These are phyloP conservation scores for Leishmania aethiopica DNA, from an alignment of 208 protist genomes.

Conservation along the genomic window DNA sequence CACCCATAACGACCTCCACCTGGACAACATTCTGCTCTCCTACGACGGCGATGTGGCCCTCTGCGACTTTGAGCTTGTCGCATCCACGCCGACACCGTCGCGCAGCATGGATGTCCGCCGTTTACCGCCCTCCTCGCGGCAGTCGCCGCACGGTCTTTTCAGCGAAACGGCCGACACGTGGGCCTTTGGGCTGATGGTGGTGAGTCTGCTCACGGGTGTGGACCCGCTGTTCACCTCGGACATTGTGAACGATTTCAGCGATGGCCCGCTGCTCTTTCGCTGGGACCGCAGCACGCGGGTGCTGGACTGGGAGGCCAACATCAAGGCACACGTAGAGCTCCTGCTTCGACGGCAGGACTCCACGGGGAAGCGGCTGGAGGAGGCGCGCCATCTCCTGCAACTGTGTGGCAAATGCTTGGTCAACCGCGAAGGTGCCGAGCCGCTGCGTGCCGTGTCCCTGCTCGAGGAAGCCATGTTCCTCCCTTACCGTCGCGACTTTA, in stretches of 20 bases:
- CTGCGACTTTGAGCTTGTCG: conserved; percentile 89
- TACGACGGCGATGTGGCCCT: conserved; percentile 53
- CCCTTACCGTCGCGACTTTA: conserved; percentile 28
- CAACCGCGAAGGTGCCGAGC: conserved; percentile 41
- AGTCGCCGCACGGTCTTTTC: conserved; percentile 74
- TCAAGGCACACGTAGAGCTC: conserved; percentile 48
- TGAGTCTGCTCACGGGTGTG: conserved; percentile 77
- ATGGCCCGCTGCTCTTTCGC: conserved; percentile 58
- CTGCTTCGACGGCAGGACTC: conserved; percentile 45
- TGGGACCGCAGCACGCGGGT: conserved; percentile 34
- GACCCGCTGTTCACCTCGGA: conserved; percentile 70
- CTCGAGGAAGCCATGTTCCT: conserved; percentile 53
- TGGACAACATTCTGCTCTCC: conserved; percentile 77
- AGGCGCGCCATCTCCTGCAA: conserved; percentile 42
- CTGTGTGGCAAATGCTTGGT: conserved; percentile 69
- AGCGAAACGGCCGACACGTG: conserved; percentile 61
- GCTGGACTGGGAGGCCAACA: conserved; percentile 82
- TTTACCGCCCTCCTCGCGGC: conserved; percentile 62
- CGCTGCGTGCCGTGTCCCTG: conserved; percentile 41
- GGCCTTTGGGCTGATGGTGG: conserved; percentile 64
- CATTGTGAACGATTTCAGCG: conserved; percentile 81
- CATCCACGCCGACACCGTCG: conserved; percentile 27
- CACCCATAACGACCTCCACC: conserved; percentile 86
- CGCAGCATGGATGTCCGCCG: conserved; percentile 14
- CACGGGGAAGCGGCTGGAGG: conserved; percentile 11